phyloP scores from a whole-genome alignment of 768 basidiomycete species.

The Dacryopinax primogenitus region DNA sequence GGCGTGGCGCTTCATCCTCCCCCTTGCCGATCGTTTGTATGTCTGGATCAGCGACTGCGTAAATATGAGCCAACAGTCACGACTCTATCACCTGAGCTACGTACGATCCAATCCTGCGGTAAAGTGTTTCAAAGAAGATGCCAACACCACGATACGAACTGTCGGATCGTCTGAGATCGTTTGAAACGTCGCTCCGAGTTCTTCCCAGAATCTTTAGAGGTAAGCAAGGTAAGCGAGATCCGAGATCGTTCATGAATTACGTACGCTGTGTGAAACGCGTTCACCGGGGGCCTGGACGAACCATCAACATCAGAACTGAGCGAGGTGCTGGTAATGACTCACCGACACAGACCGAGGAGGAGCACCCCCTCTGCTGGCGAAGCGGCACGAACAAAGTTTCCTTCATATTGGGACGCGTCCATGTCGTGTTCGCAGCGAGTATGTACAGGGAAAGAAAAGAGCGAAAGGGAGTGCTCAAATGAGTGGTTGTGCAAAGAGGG shows the following conservation, averaged over 20 bases:
- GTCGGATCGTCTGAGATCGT: constrained; percentile 39
- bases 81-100: constrained; percentile 16
- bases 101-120: constrained; percentile 73
- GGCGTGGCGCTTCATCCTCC: constrained; percentile 39
- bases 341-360: constrained; percentile 32
- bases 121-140: constrained; percentile 59
- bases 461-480: not conserved
- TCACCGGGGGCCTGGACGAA: constrained; percentile 44
- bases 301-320: not conserved
- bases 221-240: not conserved
- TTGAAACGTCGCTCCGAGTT: constrained; percentile 51
- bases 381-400: constrained; percentile 30
- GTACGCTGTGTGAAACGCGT: constrained; percentile 50
- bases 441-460: not conserved
- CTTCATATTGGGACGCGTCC: not conserved
- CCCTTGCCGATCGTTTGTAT: not conserved
- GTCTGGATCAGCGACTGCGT: not conserved
- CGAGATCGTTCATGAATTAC: constrained; percentile 20
- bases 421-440: not conserved
- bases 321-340: constrained; percentile 9
- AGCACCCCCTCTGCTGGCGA: constrained; percentile 30
- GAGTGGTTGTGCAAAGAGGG: not conserved
- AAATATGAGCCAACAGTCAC: constrained; percentile 4
- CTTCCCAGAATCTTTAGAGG: constrained; percentile 42
- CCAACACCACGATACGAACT: constrained; percentile 59